A percentile compares a stretch with the other conserved stretches of the same genome.
These are phyloP conservation scores for Paecilomyces variotii DNA, from an alignment of 2,329 filamentous ascomycete genomes.

Conservation along the genomic window DNA sequence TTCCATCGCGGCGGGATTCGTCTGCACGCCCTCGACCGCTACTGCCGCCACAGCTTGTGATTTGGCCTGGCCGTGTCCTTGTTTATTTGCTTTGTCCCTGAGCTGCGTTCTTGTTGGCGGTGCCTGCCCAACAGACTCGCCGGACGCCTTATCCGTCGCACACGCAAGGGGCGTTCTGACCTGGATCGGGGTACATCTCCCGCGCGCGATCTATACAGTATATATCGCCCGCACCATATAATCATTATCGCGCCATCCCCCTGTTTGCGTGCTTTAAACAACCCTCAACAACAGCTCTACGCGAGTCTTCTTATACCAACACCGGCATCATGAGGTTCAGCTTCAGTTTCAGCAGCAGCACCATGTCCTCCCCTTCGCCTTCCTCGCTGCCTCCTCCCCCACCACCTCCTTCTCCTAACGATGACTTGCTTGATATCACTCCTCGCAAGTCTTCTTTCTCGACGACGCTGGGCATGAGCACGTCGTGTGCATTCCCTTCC, in stretches of 20 bases:
- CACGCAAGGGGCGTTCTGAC: neutral
- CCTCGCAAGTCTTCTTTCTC: conserved; percentile 37
- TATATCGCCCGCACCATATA: neutral
- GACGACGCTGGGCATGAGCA: conserved; percentile 28
- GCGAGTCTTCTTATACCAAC: neutral
- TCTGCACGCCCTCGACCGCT: neutral
- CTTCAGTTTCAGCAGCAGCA: conserved; percentile 19
- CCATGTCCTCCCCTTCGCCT: conserved; percentile 17
- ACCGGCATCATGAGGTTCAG: conserved; percentile 14
- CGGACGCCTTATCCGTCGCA: neutral
- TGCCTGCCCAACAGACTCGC: neutral
- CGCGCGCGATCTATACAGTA: neutral
- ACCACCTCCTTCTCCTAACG: conserved; percentile 30
- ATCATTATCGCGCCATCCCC: neutral
- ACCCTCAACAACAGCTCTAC: too few species aligned
- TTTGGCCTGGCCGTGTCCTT: neutral
- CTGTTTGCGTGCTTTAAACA: neutral
- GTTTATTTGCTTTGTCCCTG: neutral
- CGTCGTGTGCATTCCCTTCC: conserved; percentile 36
- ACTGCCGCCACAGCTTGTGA: neutral
- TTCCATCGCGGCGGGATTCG: neutral
- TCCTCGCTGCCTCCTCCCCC: conserved; percentile 26
- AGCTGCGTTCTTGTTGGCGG: neutral
- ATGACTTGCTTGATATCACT: conserved; percentile 32
- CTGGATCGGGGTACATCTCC: neutral